Evolutionary conservation across 2,329 filamentous ascomycete species (phyloP).

Genomic region (Cladophialophora psammophila): DNA sequence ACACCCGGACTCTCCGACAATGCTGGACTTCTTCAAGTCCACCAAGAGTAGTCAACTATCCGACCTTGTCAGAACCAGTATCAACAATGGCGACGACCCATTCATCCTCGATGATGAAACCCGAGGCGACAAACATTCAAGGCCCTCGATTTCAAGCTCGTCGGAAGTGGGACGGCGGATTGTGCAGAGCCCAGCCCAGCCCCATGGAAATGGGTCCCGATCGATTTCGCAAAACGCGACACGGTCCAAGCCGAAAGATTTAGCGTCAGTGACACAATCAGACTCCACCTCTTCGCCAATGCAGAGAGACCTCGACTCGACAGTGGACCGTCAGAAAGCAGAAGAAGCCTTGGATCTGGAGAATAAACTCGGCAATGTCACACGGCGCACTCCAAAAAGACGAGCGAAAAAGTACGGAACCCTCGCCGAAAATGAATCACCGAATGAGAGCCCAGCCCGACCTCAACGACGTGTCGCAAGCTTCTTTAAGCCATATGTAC

Average conservation of each 20-base stretch:
- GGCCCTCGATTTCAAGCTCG: conserved; percentile 27
- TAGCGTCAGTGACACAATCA: not conserved
- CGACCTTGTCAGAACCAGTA: not conserved
- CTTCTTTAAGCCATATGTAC: conserved; percentile 31
- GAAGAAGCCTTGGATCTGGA: not conserved
- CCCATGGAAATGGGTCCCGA: not conserved
- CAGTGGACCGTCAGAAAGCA: not conserved
- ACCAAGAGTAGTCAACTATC: conserved; percentile 20
- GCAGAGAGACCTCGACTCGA: not conserved
- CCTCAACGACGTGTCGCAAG: conserved; percentile 27
- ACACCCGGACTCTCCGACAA: conserved; percentile 10
- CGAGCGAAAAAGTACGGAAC: conserved; percentile 12
- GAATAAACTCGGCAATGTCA: conserved; percentile 17
- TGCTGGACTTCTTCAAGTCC: conserved; percentile 30
- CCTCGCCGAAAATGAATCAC: not conserved
- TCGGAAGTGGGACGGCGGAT: conserved; percentile 1
- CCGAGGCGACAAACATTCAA: conserved; percentile 17
- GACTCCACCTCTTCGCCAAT: not conserved
- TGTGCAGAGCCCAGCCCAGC: conserved; percentile 5
- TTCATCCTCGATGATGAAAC: conserved; percentile 1
- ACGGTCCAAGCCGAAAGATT: not conserved
- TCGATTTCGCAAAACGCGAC: not conserved
- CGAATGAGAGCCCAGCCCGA: conserved; percentile 3
- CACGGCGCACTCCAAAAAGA: conserved; percentile 13
- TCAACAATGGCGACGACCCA: not conserved